Percentiles rank a stretch among this genome's conserved stretches.
These are phyloP conservation scores for Scleroderma bovista DNA, from an alignment of 768 basidiomycete species.

Conservation along the genomic window DNA sequence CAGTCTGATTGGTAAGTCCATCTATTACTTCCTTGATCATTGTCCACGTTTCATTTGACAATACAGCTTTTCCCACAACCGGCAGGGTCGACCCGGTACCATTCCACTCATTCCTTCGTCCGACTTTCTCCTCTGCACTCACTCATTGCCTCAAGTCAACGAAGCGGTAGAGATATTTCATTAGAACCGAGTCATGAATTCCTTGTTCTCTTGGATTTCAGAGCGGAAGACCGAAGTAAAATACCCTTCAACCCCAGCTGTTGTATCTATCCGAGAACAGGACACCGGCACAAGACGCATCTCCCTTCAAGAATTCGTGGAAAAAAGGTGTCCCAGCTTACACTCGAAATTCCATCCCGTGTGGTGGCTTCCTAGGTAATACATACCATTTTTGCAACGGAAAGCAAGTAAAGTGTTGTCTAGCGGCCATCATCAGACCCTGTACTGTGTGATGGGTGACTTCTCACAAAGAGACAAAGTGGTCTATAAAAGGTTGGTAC, in stretches of 20 bases:
- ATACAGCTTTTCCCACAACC: no score
- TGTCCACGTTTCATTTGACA: no score
- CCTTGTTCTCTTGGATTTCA: constrained; percentile 12
- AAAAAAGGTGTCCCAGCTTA: constrained; percentile 26
- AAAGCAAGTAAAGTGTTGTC: constrained; percentile 10
- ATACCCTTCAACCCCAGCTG: constrained; percentile 16
- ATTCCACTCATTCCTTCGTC: neutral
- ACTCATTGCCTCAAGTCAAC: neutral
- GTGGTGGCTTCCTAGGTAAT: constrained; percentile 31
- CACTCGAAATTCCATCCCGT: constrained; percentile 22
- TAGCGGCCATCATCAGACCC: constrained; percentile 30
- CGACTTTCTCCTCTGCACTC: neutral
- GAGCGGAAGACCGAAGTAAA: constrained; percentile 13
- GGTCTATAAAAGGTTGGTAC: constrained; percentile 25
- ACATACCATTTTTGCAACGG: neutral
- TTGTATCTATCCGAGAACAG: constrained; percentile 14
- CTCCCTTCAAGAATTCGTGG: constrained; percentile 27
- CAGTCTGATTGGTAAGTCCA: no score
- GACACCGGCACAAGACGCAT: constrained; percentile 6
- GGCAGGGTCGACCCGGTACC: no score
- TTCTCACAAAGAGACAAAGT: constrained; percentile 27
- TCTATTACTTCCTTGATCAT: no score
- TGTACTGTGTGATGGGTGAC: constrained; percentile 27
- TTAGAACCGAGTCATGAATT: constrained; percentile 14
- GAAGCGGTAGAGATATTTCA: neutral